Conservation (phyloP, 768 basidiomycete genomes). For the Russula earlei region DNA sequence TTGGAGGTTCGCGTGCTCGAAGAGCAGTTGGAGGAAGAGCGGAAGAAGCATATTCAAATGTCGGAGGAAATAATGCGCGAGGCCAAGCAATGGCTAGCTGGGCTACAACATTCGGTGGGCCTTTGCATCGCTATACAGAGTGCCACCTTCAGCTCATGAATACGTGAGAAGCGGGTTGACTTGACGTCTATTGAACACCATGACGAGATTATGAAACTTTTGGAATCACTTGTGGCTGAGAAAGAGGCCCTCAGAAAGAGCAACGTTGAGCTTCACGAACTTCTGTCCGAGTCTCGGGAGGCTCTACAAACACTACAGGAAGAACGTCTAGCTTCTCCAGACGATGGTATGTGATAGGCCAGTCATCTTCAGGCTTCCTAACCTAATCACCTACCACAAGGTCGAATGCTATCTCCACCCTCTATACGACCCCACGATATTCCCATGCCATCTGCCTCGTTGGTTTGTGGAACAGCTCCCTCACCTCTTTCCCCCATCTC, state of each 20-base stretch:
- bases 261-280: conserved; percentile 65
- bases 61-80: conserved; percentile 61
- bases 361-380: conserved; percentile 1
- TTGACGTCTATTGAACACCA: conserved; percentile 37
- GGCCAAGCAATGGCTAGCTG: conserved; percentile 52
- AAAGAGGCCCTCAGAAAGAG: conserved; percentile 78
- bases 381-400: conserved; percentile 7
- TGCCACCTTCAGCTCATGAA: not conserved
- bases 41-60: conserved; percentile 49
- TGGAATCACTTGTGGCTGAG: conserved; percentile 80
- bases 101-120: conserved; percentile 50
- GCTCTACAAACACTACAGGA: conserved; percentile 59
- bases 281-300: conserved; percentile 70
- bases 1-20: conserved; percentile 55
- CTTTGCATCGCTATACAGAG: not conserved
- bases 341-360: conserved; percentile 20
- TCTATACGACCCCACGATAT: not conserved
- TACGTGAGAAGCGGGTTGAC: conserved; percentile 27
- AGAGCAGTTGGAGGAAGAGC: conserved; percentile 51
- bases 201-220: conserved; percentile 52
- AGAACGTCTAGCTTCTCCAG: conserved; percentile 41
- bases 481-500: conserved; percentile 19
- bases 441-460: not conserved
- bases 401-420: conserved; percentile 14
- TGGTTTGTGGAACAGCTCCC: conserved; percentile 13